Conservation (phyloP, 441 rosid genomes). For the Erysimum cheiri region DNA sequence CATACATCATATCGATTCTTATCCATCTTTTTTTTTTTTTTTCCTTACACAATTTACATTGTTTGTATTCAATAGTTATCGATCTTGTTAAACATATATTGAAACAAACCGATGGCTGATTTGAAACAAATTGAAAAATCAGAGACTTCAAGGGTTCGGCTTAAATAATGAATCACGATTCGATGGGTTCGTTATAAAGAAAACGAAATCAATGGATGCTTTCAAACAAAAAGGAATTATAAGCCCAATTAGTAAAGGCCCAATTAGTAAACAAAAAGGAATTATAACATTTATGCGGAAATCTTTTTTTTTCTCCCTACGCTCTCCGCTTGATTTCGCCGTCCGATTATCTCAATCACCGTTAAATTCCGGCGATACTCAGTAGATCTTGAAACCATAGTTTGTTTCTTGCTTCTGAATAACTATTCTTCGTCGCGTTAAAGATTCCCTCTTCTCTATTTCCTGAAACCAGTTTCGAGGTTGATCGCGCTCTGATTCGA, state of each 20-base stretch:
- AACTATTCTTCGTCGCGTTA: slow-evolving; percentile 33
- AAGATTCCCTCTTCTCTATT: slow-evolving; percentile 31
- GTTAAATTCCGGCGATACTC: slow-evolving; percentile 18
- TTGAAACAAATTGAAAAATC: too few relatives aligned
- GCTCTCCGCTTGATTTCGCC: slow-evolving; percentile 24
- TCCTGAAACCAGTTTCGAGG: slow-evolving; percentile 34
- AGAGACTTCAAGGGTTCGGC: too few relatives aligned
- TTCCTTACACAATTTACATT: neutral
- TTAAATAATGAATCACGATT: too few relatives aligned
- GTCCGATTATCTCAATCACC: slow-evolving; percentile 36
- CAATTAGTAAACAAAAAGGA: too few relatives aligned
- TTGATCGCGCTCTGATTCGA: slow-evolving; percentile 39
- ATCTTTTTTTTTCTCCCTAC: neutral
- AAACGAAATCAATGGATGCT: too few relatives aligned
- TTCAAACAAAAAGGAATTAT: too few relatives aligned
- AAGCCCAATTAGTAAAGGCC: too few relatives aligned
- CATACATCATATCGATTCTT: neutral
- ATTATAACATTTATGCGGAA: neutral
- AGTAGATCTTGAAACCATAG: slow-evolving; percentile 61
- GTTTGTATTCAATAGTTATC: neutral
- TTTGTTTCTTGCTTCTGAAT: slow-evolving; percentile 24
- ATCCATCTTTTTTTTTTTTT: neutral
- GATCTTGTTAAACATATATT: neutral
- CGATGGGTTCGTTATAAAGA: too few relatives aligned
- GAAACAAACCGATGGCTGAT: too few relatives aligned